Evolutionary conservation across 176 grass and related monocot species (phyloP), one percentile per base, ranked within the genome.

Genomic region (Chrysopogon serrulatus): DNA sequence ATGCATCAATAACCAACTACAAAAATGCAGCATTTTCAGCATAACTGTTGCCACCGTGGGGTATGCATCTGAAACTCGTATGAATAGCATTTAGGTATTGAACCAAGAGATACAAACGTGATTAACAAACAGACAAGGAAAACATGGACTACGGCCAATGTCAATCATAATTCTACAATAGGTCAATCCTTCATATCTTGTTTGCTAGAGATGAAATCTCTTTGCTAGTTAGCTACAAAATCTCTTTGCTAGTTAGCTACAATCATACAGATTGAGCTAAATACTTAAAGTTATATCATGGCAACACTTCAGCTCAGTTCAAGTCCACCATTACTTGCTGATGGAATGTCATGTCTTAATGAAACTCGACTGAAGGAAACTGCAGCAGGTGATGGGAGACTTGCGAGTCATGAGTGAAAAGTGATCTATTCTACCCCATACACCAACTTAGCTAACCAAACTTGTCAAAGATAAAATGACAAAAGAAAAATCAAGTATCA

Each of bases 1-100:
- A 82, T 39, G 26, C 5, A 24, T 77, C 45, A 78, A 73, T 10
- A 8, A 42, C 5, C 26, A 19, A 32, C 28, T 26, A 80, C n/a
- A 53, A 83, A 54, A 47, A 18, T 65, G 15, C 18, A 64, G 21
- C 33, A 77, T 26, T 53, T 44, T 74, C 37, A 18, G 10, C 53
- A 68, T 41, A 33, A 77, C 24, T 4, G 17, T 49, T 76, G 59
- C 8, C 4, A 24, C 6, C 1, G 23, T 35, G 68, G 76, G 44
- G 51, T 60, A 74, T 59, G 77, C 24, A 61, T 80, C 85, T 85
- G 37, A 81, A 51, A 49, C 15, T 74, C 23, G 47, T 32, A 16
- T 31, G 33, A 44, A 65, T 27, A 65, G 18, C 53, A 72, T 57
- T 57, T 56, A n/a, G 51, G 21, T n/a, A 56, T 53, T 14, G 16